Base-by-base conservation (phyloP, 176 grass and related monocot species). In the Ensete glaucum region DNA sequence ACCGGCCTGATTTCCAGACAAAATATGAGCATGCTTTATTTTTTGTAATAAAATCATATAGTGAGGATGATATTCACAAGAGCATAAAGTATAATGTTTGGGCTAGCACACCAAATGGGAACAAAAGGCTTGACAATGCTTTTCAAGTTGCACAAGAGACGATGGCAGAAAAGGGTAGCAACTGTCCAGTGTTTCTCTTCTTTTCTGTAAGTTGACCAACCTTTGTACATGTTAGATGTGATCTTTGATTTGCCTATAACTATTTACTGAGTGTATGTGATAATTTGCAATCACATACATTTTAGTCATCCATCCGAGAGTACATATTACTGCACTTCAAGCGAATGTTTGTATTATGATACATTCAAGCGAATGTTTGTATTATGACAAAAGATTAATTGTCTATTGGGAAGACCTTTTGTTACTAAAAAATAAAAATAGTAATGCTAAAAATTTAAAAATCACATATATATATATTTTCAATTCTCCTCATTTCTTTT, bases 21-120 rank as follows among this genome's bases (percentile, higher is more conserved):
- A 96, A 86, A 27, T 90, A 90, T 82, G 83, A 90, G 25, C 87
- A 96, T 54, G 89, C 92, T 82, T 73, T 92, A 20, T 96, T 88
- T 77, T 96, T 96, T 80, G 87, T 96, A 51, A 96, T 96, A 76
- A 96, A 96, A 80, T 96, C 92, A 77, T 96, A 96, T 55, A 96
- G 92, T 8, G 92, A 96, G 81, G 92, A 96, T 82, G 92, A 96
- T 85, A 84, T 96, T 75, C 92, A 96, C 86, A 96, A 90, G 76
- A 96, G 92, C 76, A 90, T 96, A 73, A 90, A 96, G 76, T 96
- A 92, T 81, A 96, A 85, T 92, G 92, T 96, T 64, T 92, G 92
- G 92, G 85, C 89, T 78, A 96, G 92, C 78, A 96, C 89, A 62
- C 92, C 92, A 62, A 96, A 92, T 79, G 92, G 92, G 72, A 96